Percentiles rank a stretch among this genome's conserved stretches.
Conservation (phyloP, 345 rosid species). For the Aquilaria malaccensis region DNA sequence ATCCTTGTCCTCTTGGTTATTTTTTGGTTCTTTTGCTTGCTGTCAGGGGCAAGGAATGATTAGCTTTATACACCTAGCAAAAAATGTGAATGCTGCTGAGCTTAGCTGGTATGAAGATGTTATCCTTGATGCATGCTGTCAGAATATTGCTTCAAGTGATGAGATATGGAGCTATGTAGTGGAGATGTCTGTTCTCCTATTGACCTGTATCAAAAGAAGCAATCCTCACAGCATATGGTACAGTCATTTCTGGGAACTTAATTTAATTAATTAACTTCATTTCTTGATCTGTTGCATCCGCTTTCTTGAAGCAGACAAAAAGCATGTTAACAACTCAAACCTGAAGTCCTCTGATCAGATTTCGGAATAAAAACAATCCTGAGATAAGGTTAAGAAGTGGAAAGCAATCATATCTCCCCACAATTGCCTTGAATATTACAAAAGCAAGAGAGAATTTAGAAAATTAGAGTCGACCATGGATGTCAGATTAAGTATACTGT, state of each 20-base stretch:
- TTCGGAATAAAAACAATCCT: no score
- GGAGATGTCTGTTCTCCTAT: conserved; percentile 74
- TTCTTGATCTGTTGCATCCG: background rate
- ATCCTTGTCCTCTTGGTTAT: background rate
- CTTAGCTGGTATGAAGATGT: conserved; percentile 56
- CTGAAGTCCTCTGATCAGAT: no score
- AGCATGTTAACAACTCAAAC: no score
- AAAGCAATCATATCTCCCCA: no score
- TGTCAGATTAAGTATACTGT: no score
- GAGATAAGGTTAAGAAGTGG: no score
- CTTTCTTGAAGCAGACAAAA: background rate
- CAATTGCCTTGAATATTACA: no score
- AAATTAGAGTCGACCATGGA: no score
- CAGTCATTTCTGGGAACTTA: background rate
- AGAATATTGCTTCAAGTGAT: conserved; percentile 71
- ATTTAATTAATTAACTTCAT: background rate
- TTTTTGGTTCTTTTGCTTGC: conserved; percentile 16
- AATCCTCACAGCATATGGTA: conserved; percentile 86
- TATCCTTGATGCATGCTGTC: conserved; percentile 87
- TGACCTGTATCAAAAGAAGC: conserved; percentile 36
- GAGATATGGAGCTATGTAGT: conserved; percentile 72
- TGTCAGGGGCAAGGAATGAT: conserved; percentile 87
- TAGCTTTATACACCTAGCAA: conserved; percentile 52
- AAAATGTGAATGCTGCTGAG: conserved; percentile 50
- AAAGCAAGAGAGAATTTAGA: no score